Evolutionary conservation across 768 basidiomycete species (phyloP).

Genomic region (Kwoniella botswanensis): DNA sequence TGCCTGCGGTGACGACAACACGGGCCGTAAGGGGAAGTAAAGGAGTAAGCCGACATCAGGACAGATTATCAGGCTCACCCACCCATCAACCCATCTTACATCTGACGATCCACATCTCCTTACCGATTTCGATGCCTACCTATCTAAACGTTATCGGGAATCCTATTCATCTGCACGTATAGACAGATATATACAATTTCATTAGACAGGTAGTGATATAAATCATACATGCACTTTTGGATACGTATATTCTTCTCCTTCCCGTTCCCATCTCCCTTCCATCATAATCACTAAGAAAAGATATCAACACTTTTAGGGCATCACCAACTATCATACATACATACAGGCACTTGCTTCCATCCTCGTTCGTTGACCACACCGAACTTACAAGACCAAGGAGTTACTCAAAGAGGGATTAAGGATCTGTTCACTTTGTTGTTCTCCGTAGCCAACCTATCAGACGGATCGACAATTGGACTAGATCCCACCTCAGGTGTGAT

Average conservation of each 20-base stretch:
- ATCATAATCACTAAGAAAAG: neutral
- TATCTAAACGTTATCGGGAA: neutral
- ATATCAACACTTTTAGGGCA: neutral
- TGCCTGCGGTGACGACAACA: conserved; percentile 1
- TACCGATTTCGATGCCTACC: neutral
- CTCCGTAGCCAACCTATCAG: conserved; percentile 4
- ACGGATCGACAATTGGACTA: conserved; percentile 15
- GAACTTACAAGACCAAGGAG: conserved; percentile 4
- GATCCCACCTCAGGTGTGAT: conserved; percentile 34
- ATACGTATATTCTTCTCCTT: neutral
- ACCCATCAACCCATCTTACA: neutral
- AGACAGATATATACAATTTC: neutral
- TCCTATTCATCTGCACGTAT: neutral
- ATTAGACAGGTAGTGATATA: neutral
- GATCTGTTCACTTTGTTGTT: conserved; percentile 4
- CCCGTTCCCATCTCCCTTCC: neutral
- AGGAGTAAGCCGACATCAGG: neutral
- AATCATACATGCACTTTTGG: conserved; percentile 4
- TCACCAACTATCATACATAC: neutral
- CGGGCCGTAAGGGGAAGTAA: neutral
- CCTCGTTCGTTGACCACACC: no score
- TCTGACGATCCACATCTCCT: neutral
- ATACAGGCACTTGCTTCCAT: neutral
- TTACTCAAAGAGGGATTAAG: conserved; percentile 7
- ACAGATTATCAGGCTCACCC: neutral